These are phyloP conservation scores for Musa balbisiana DNA, from an alignment of 202 grass and related monocot genomes.

Conservation along the genomic window DNA sequence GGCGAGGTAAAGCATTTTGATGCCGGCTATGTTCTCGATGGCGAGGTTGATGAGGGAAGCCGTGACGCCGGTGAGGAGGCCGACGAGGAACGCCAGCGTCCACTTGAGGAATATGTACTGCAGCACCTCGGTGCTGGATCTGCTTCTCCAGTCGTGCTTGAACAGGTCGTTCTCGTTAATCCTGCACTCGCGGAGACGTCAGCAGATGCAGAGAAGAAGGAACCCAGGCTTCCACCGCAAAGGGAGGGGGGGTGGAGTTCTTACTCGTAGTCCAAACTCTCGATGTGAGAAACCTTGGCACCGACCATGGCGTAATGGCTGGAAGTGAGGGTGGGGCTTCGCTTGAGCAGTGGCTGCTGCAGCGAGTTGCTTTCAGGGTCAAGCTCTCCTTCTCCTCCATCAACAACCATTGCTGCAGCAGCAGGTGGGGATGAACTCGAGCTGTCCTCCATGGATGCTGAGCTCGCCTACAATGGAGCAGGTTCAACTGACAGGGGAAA, in stretches of 20 bases:
- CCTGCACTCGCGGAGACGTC: slow-evolving; percentile 17
- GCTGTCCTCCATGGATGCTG: background rate
- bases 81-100: slow-evolving; percentile 76
- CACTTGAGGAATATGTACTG: slow-evolving; percentile 91
- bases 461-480: too few species aligned
- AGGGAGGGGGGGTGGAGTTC: background rate
- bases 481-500: too few species aligned
- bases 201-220: background rate
- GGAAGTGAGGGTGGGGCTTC: slow-evolving; percentile 52
- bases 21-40: slow-evolving; percentile 89
- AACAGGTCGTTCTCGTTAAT: slow-evolving; percentile 95
- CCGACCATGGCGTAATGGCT: slow-evolving; percentile 86
- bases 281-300: slow-evolving; percentile 88
- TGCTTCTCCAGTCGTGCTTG: slow-evolving; percentile 94
- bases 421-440: background rate
- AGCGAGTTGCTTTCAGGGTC: slow-evolving; percentile 36
- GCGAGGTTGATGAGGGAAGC: slow-evolving; percentile 90
- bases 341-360: slow-evolving; percentile 57
- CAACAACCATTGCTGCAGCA: slow-evolving; percentile 13
- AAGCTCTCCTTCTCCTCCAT: slow-evolving; percentile 24
- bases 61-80: slow-evolving; percentile 74
- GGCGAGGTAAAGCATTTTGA: slow-evolving; percentile 75
- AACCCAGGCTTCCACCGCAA: too few species aligned
- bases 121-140: slow-evolving; percentile 79
- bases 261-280: slow-evolving; percentile 97